Base-by-base conservation (phyloP, 129 eudicot species). In the Logfia minima region DNA sequence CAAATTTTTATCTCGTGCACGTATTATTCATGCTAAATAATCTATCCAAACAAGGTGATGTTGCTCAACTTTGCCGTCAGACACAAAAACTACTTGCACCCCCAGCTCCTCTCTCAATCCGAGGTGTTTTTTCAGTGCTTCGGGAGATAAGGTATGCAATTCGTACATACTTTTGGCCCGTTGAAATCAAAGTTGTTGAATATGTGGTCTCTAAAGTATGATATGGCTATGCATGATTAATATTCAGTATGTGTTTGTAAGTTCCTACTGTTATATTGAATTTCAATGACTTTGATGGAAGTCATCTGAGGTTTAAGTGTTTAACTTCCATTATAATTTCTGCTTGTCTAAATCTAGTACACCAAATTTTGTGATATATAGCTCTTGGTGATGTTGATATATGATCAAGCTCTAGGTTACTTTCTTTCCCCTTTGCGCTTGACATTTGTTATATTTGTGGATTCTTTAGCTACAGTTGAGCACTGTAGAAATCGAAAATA, bases 1-100 rank as follows among this genome's bases (percentile, higher is more conserved):
- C 34, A 55, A 31, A 13, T 0, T 29, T 11, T 53, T 59, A 62
- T 23, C 43, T 34, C 22, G 37, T 79, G 69, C 70, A 3, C 70
- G 26, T 63, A 26, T 66, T 69, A 39, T 22, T 64, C 17, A 55
- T 75, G 23, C 72, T 85, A 34, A 87, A 41, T 79, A 69, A 22
- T 81, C 31, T 83, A 62, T 75, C 21, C 73, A 72, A 68, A 79
- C 74, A 60, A 94, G 97, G 99, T 80, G 99, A 94, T 79, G 99
- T 94, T 81, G 99, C 99, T 61, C 97, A 91, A 85, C 96, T 84
- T 62, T 94, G 97, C 83, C 97, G 97, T 59, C 96, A 91, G 84
- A 89, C 88, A 35, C 97, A 94, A 81, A 86, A 90, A 52, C 84
- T 94, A 70, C 97, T 91, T 79, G 87, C 89, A 64, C 89, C 96